Percentiles rank a stretch among this genome's conserved stretches.
Conservation (phyloP, 768 basidiomycete genomes). For the Tylopilus subfusipes region DNA sequence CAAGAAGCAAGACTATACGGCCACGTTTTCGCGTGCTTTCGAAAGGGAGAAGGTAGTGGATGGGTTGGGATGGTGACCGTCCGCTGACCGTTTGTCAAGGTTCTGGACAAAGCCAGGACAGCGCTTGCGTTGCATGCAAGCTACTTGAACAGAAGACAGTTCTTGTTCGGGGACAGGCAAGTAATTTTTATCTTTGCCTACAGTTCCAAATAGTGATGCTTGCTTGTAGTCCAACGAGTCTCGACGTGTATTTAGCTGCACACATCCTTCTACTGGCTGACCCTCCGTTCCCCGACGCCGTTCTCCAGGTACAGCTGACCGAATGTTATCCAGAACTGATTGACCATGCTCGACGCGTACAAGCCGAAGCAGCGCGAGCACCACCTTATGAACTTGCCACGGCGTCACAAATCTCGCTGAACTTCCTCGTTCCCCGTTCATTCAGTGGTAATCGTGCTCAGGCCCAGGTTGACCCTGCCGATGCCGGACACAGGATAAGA, state of each 20-base stretch:
- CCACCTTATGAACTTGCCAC: slow-evolving; percentile 21
- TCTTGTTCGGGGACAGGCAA: slow-evolving; percentile 51
- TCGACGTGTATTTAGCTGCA: slow-evolving; percentile 67
- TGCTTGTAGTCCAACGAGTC: slow-evolving; percentile 48
- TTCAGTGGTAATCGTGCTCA: slow-evolving; percentile 13
- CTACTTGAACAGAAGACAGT: slow-evolving; percentile 48
- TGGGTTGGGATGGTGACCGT: neutral
- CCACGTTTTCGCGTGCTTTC: slow-evolving; percentile 52
- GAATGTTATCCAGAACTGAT: slow-evolving; percentile 57
- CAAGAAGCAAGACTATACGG: slow-evolving; percentile 34
- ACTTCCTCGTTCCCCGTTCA: slow-evolving; percentile 38
- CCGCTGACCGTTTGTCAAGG: slow-evolving; percentile 36
- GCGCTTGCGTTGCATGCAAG: slow-evolving; percentile 56
- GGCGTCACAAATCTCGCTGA: slow-evolving; percentile 26
- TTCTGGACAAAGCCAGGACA: slow-evolving; percentile 54
- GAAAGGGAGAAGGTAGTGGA: slow-evolving; percentile 53
- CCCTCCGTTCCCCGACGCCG: slow-evolving; percentile 59
- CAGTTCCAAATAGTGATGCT: neutral
- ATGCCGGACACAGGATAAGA: slow-evolving; percentile 44
- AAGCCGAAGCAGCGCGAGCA: slow-evolving; percentile 30
- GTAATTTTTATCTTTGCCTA: slow-evolving; percentile 7
- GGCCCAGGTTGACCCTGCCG: slow-evolving; percentile 35
- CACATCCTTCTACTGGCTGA: slow-evolving; percentile 59
- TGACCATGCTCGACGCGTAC: slow-evolving; percentile 54
- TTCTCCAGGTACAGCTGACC: slow-evolving; percentile 50